A percentile compares a stretch with the other conserved stretches of the same genome.
Conservation (phyloP, 305 asterid species). For the Rubia peregrina region DNA sequence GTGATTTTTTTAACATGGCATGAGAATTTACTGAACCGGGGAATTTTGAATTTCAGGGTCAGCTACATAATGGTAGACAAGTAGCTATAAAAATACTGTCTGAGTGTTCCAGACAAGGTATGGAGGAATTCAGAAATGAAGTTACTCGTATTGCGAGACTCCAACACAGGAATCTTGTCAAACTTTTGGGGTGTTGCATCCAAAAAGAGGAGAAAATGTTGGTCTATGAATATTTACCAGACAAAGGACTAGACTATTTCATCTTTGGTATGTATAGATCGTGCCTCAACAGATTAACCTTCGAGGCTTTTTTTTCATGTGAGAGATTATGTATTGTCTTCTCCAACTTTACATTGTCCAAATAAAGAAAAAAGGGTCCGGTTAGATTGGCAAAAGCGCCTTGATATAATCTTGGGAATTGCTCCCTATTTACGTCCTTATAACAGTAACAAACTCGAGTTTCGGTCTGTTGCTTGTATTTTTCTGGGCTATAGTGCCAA, state of each 20-base stretch:
- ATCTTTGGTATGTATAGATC: constrained; percentile 4
- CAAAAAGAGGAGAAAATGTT: constrained; percentile 34
- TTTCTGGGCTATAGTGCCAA: too few relatives aligned
- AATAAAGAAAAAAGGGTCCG: constrained; percentile 25
- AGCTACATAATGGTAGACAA: constrained; percentile 23
- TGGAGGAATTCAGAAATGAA: constrained; percentile 34
- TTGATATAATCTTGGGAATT: constrained; percentile 30
- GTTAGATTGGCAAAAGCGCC: constrained; percentile 29
- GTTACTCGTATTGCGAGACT: constrained; percentile 34
- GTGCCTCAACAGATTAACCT: neutral
- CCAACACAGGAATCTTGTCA: constrained; percentile 39
- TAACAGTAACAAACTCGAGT: too few relatives aligned
- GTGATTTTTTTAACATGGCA: neutral
- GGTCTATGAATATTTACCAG: constrained; percentile 35
- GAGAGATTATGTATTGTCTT: neutral
- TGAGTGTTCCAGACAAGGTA: constrained; percentile 32
- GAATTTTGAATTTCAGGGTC: constrained; percentile 19
- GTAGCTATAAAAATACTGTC: constrained; percentile 37
- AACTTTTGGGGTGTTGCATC: constrained; percentile 38
- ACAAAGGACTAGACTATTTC: constrained; percentile 34
- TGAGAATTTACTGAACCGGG: neutral
- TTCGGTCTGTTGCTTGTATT: too few relatives aligned
- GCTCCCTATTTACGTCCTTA: neutral
- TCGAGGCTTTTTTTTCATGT: neutral
- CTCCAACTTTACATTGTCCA: constrained; percentile 10